phyloP scores from a whole-genome alignment of 2,329 filamentous ascomycete genomes.

The Biscogniauxia sp. region DNA sequence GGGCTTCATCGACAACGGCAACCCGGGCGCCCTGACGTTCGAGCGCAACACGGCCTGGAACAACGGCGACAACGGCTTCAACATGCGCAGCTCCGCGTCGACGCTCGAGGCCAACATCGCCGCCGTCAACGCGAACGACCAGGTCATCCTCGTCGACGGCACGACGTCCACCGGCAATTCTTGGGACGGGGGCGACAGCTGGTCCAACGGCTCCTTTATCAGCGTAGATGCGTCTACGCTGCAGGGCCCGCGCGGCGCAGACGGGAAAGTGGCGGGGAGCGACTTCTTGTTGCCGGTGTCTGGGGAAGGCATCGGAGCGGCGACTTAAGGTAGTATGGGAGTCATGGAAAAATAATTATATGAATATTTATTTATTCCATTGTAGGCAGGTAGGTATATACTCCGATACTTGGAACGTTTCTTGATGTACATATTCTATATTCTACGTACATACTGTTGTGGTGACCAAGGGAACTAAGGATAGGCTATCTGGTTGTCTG shows the following conservation, averaged over 20 bases:
- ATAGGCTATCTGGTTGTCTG: no score
- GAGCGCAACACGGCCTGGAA: slow-evolving; percentile 46
- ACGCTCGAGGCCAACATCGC: slow-evolving; percentile 39
- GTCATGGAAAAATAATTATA: no score
- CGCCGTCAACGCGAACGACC: slow-evolving; percentile 31
- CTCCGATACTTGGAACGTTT: no score
- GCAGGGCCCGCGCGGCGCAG: slow-evolving; percentile 34
- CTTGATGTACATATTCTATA: no score
- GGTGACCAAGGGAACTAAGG: no score
- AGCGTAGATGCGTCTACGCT: slow-evolving; percentile 36
- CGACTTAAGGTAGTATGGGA: slow-evolving; percentile 24
- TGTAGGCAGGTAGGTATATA: no score
- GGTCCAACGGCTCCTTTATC: slow-evolving; percentile 39
- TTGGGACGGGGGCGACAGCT: slow-evolving; percentile 38
- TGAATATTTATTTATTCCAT: no score
- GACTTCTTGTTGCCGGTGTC: slow-evolving; percentile 39
- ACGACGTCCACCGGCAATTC: slow-evolving; percentile 37
- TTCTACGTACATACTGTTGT: no score
- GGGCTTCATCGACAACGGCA: slow-evolving; percentile 46
- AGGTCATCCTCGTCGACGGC: slow-evolving; percentile 25
- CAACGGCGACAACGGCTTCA: slow-evolving; percentile 41
- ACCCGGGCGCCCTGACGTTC: slow-evolving; percentile 39
- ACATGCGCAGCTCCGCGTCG: slow-evolving; percentile 36
- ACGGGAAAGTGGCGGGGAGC: slow-evolving; percentile 38
- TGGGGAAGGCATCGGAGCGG: slow-evolving; percentile 39